These are phyloP conservation scores for Aspergillus japonicus DNA, from an alignment of 2,329 filamentous ascomycete genomes.

Conservation along the genomic window DNA sequence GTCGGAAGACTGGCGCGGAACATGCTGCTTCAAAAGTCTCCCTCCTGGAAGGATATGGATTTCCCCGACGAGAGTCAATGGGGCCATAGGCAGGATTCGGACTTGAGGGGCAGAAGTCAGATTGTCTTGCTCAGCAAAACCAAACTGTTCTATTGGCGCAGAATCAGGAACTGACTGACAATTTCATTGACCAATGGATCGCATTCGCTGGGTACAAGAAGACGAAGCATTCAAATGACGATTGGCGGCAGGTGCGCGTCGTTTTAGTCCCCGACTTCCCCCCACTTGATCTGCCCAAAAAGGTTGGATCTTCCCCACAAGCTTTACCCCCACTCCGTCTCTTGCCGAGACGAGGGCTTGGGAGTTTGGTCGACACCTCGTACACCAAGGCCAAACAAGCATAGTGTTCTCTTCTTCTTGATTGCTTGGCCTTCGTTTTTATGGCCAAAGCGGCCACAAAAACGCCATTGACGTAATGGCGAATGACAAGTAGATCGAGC, in stretches of 20 bases:
- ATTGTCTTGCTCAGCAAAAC: neutral
- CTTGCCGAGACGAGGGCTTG: conserved; percentile 4
- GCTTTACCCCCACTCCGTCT: conserved; percentile 1
- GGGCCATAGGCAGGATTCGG: conserved; percentile 1
- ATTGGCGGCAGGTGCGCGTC: conserved; percentile 9
- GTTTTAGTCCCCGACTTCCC: conserved; percentile 3
- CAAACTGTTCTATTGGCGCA: neutral
- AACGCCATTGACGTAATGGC: conserved; percentile 3
- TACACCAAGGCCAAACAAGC: conserved; percentile 1
- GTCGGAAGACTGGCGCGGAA: neutral
- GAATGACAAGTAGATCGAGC: neutral
- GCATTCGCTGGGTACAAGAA: neutral
- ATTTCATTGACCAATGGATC: neutral
- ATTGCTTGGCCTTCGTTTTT: neutral
- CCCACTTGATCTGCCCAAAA: conserved; percentile 8
- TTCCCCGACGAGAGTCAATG: neutral
- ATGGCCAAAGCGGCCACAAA: neutral
- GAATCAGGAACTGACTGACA: conserved; percentile 3
- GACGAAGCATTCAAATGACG: conserved; percentile 6
- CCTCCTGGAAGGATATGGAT: neutral
- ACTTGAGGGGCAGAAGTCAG: neutral
- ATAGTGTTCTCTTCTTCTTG: neutral
- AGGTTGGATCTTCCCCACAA: conserved; percentile 6
- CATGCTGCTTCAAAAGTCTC: neutral
- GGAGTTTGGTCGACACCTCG: neutral